Evolutionary conservation across 1,284 basidiomycete species (phyloP).

Genomic region (Ustilago crameri): DNA sequence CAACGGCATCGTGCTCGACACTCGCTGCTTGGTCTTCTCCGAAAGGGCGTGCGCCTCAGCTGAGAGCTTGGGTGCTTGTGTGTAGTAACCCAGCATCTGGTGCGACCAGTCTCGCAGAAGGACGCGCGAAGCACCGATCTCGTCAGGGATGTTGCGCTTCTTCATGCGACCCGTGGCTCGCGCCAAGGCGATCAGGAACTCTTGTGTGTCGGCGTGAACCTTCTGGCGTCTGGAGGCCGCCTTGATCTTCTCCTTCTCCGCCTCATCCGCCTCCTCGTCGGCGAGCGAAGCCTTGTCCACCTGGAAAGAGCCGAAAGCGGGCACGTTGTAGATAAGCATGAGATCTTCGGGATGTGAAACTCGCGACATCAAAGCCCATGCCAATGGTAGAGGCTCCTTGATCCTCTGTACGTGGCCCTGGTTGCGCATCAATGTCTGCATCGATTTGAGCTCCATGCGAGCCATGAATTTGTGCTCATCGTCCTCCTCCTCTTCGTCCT

Average conservation of each 20-base stretch:
- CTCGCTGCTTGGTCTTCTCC: slow-evolving; percentile 34
- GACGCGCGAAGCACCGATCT: slow-evolving; percentile 56
- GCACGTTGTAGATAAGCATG: slow-evolving; percentile 63
- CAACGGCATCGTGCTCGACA: slow-evolving; percentile 16
- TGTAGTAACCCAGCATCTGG: slow-evolving; percentile 61
- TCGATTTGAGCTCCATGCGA: slow-evolving; percentile 47
- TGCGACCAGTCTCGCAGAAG: slow-evolving; percentile 65
- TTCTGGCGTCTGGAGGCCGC: slow-evolving; percentile 49
- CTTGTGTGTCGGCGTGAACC: slow-evolving; percentile 59
- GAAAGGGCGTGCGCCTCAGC: slow-evolving; percentile 27
- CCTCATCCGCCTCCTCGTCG: slow-evolving; percentile 46
- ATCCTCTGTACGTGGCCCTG: slow-evolving; percentile 62
- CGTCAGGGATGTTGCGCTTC: slow-evolving; percentile 60
- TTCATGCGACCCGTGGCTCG: slow-evolving; percentile 57
- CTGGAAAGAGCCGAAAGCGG: slow-evolving; percentile 62
- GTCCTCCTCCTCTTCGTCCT: slow-evolving; percentile 38
- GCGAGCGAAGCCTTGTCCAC: slow-evolving; percentile 41
- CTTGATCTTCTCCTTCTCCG: slow-evolving; percentile 33
- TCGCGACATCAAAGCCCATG: slow-evolving; percentile 54
- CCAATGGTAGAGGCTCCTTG: slow-evolving; percentile 60
- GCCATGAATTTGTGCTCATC: slow-evolving; percentile 40
- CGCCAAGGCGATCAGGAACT: slow-evolving; percentile 63
- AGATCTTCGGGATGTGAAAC: slow-evolving; percentile 60
- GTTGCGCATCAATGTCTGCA: slow-evolving; percentile 62
- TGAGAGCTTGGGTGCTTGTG: slow-evolving; percentile 50